Base-by-base conservation (phyloP, 208 protist species). In the Trypanosoma cruzi region DNA sequence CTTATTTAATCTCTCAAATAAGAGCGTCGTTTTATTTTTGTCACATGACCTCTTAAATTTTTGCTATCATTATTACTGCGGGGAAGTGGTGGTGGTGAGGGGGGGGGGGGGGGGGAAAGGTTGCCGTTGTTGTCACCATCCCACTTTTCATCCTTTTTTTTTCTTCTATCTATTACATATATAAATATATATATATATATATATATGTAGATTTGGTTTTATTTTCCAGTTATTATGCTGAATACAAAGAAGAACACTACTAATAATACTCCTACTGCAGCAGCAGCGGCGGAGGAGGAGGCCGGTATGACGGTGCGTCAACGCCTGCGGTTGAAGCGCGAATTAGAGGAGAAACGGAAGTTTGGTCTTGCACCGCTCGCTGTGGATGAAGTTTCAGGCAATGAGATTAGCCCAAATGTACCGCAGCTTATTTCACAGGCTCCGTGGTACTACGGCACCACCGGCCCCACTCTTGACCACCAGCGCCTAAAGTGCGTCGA, bases 361-460 rank as follows among this genome's bases (percentile, higher is more conserved):
- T 95, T 90, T 55, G 89, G 88, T 26, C 80, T 95, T 18, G 90
- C 93, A 0, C 93, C 93, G 0, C 83, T 96, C 37, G 84, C 82
- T 11, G 84, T 93, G 32, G 93, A 97, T 59, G 77, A 81, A 20
- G 80, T 92, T 29, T 88, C 83, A 26, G 80, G 90, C 29, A 68
- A 86, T 29, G 91, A 95, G 69, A 97, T 97, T 66, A 99, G 99
- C 89, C 98, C 99, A 29, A 99, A 99, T 80, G 98, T 99, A 26
- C 99, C 99, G 10, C 85, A 99, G 76, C 99, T 96, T 62, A 99
- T 99, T 60, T 79, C 94, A 2, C 80, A 99, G 44, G 98, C 98
- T n/a, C 98, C 98, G 68, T 98, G 98, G 96, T 99, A 98, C 73
- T 94, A 98, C 46, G 81, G 86, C 14, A 68, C 75, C 20, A 58